A percentile compares a stretch with the other conserved stretches of the same genome.
Conservation (phyloP, 208 protist genomes). For the Crithidia mellificae region DNA sequence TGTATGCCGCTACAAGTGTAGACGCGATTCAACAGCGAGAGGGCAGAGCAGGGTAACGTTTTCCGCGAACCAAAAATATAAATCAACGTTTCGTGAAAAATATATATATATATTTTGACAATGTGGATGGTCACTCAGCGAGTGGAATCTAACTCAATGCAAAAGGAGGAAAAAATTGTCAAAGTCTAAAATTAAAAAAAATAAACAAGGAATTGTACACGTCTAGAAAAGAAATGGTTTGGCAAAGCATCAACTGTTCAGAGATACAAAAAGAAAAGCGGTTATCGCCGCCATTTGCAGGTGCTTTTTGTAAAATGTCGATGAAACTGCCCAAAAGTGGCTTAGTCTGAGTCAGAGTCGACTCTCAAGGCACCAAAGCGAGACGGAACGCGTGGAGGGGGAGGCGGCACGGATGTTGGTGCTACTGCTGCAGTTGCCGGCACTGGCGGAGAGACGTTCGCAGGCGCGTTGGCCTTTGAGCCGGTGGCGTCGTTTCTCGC, state of each 20-base stretch:
- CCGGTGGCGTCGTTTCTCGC: not conserved
- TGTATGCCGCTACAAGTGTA: no score
- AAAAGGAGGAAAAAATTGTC: no score
- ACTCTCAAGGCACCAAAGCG: conserved; percentile 27
- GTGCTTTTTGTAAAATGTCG: no score
- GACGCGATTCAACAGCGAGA: no score
- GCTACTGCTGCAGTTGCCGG: not conserved
- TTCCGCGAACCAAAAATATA: no score
- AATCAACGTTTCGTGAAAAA: no score
- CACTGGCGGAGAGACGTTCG: not conserved
- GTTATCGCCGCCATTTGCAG: no score
- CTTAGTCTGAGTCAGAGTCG: conserved; percentile 40
- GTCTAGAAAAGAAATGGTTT: no score
- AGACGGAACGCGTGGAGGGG: conserved; percentile 7
- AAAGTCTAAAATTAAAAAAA: no score
- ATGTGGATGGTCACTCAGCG: no score
- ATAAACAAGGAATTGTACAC: no score
- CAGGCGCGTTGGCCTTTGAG: not conserved
- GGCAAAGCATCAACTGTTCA: not conserved
- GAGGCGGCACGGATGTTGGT: not conserved
- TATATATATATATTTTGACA: not conserved
- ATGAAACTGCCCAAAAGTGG: not conserved
- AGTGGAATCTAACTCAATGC: conserved; percentile 1
- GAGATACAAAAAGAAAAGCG: not conserved
- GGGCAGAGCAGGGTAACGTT: no score